Evolutionary conservation across 371 early-diverging fungal genomes (phyloP).

Genomic region (Haplosporangium sp.): DNA sequence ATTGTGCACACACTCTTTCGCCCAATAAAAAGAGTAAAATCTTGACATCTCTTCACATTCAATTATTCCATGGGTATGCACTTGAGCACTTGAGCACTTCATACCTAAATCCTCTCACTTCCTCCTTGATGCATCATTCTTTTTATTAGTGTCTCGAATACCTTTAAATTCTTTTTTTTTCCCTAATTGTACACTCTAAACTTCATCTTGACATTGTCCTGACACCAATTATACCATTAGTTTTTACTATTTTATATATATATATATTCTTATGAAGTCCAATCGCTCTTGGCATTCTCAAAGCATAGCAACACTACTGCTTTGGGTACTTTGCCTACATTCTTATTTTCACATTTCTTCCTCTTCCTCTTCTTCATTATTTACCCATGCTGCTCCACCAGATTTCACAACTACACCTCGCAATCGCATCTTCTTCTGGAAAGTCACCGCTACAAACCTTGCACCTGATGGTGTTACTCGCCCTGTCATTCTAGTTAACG

Average conservation of each 20-base stretch:
- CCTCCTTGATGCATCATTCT: no score
- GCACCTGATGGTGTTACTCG: conserved; percentile 52
- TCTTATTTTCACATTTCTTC: conserved; percentile 15
- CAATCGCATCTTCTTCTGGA: conserved; percentile 57
- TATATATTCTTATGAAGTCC: conserved; percentile 7
- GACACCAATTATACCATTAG: no score
- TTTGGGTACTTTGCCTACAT: conserved; percentile 8
- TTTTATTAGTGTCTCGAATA: no score
- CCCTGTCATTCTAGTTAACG: conserved; percentile 52
- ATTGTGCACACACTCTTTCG: no score
- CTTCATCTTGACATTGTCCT: no score
- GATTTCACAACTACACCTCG: conserved; percentile 39
- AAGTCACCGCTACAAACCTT: conserved; percentile 38
- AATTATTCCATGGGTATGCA: no score
- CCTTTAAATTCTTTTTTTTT: no score
- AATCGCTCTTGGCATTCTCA: conserved; percentile 1
- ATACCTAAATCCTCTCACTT: no score
- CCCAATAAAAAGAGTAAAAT: no score
- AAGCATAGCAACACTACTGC: conserved; percentile 4
- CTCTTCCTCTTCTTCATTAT: neutral
- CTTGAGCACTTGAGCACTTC: no score
- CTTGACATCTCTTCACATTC: no score
- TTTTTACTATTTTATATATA: neutral
- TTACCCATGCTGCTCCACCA: conserved; percentile 38
- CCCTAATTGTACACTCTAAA: no score